phyloP scores from a whole-genome alignment of 1,139 yeast species.

The Sugiyamaella castrensis region DNA sequence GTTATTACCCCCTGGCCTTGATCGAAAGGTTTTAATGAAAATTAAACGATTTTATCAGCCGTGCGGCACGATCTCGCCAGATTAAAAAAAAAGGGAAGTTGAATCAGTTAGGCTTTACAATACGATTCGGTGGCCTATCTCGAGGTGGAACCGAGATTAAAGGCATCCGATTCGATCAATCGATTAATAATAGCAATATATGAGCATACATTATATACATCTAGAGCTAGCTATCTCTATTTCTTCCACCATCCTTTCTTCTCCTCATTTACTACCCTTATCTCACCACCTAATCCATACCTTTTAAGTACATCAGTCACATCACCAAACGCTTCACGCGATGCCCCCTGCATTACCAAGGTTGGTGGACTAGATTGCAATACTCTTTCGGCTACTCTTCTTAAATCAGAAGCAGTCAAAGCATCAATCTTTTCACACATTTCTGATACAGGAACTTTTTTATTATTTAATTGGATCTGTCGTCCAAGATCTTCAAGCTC shows the following conservation, averaged over 20 bases:
- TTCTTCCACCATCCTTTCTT: not conserved
- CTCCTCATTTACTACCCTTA: not conserved
- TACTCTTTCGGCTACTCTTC: slow-evolving; percentile 70
- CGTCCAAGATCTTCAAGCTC: slow-evolving; percentile 93
- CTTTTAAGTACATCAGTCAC: slow-evolving; percentile 60
- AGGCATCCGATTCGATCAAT: too few species aligned
- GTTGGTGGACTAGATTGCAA: slow-evolving; percentile 78
- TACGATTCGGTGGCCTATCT: too few species aligned
- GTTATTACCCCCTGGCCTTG: too few species aligned
- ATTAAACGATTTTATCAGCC: too few species aligned
- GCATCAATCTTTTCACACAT: slow-evolving; percentile 76
- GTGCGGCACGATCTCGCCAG: too few species aligned
- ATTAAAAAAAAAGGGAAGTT: too few species aligned
- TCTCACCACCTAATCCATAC: slow-evolving; percentile 66
- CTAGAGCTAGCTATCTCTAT: not conserved
- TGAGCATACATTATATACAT: too few species aligned
- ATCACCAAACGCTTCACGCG: slow-evolving; percentile 78
- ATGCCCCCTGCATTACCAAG: slow-evolving; percentile 81
- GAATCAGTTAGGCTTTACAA: too few species aligned
- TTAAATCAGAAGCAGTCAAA: slow-evolving; percentile 64
- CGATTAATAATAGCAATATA: too few species aligned
- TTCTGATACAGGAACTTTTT: slow-evolving; percentile 72
- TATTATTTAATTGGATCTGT: slow-evolving; percentile 83
- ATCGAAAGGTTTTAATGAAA: too few species aligned
- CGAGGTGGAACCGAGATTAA: too few species aligned